Evolutionary conservation across 2,329 filamentous ascomycete genomes (phyloP).

Genomic region (Fusarium phyllophilum): DNA sequence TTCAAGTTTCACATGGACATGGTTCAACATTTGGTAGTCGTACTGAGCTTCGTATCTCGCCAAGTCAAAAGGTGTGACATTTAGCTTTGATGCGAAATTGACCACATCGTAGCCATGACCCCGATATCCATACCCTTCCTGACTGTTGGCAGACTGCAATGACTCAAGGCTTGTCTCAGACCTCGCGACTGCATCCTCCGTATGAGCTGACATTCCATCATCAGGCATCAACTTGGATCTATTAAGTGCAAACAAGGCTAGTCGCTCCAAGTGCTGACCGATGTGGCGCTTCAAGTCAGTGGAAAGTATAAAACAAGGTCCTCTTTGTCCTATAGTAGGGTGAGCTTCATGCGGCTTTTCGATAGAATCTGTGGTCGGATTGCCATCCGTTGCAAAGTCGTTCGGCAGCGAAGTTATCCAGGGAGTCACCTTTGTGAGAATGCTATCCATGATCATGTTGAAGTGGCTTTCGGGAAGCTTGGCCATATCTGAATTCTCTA

Average conservation of each 20-base stretch:
- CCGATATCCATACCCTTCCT: background rate
- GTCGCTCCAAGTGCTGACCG: background rate
- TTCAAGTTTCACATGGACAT: background rate
- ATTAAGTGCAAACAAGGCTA: background rate
- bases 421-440: background rate
- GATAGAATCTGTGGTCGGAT: no score
- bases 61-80: background rate
- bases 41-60: background rate
- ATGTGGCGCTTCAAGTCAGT: background rate
- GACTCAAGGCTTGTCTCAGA: background rate
- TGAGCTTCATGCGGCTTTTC: no score
- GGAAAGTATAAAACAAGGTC: background rate
- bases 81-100: background rate
- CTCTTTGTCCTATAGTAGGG: background rate
- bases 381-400: background rate
- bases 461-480: background rate
- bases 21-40: background rate
- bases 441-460: accelerated
- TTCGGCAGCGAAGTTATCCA: background rate
- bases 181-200: background rate
- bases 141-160: background rate
- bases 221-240: background rate
- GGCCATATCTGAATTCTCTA: background rate
- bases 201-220: background rate
- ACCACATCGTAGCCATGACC: background rate